Evolutionary conservation across 164 flowering plant species (phyloP).

Genomic region (Warburgia ugandensis): DNA sequence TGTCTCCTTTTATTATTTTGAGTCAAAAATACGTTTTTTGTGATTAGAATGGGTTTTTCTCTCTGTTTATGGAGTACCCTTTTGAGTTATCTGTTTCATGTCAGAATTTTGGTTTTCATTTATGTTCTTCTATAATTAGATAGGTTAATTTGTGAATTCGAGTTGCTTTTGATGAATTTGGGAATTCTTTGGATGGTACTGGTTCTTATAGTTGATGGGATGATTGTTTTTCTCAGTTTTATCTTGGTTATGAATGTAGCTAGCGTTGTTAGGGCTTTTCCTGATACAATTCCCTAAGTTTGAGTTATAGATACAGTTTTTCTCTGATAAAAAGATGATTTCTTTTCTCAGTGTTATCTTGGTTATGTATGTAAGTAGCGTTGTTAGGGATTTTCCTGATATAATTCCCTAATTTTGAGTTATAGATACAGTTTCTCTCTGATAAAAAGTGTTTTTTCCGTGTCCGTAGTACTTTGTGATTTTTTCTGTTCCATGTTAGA

Average conservation of each 20-base stretch:
- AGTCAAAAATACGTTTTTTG: neutral
- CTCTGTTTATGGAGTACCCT: constrained; percentile 2
- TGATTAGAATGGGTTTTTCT: neutral
- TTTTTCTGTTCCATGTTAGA: neutral
- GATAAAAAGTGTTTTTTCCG: neutral
- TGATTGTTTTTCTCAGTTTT: too few relatives aligned
- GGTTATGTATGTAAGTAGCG: neutral
- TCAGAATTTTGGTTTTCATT: neutral
- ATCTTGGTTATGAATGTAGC: neutral
- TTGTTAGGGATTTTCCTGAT: neutral
- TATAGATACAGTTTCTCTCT: neutral
- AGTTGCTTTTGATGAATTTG: neutral
- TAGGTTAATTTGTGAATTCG: too few relatives aligned
- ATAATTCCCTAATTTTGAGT: too few relatives aligned
- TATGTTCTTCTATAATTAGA: too few relatives aligned
- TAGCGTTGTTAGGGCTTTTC: neutral
- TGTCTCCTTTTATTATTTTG: neutral
- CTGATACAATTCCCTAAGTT: too few relatives aligned
- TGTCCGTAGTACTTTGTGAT: too few relatives aligned
- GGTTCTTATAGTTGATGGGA: too few relatives aligned
- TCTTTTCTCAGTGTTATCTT: too few relatives aligned
- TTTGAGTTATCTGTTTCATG: neutral
- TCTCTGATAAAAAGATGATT: neutral
- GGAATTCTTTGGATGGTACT: neutral
- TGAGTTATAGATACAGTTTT: neutral